These are phyloP conservation scores for Draba incana DNA, from an alignment of 345 rosid species.

Conservation along the genomic window DNA sequence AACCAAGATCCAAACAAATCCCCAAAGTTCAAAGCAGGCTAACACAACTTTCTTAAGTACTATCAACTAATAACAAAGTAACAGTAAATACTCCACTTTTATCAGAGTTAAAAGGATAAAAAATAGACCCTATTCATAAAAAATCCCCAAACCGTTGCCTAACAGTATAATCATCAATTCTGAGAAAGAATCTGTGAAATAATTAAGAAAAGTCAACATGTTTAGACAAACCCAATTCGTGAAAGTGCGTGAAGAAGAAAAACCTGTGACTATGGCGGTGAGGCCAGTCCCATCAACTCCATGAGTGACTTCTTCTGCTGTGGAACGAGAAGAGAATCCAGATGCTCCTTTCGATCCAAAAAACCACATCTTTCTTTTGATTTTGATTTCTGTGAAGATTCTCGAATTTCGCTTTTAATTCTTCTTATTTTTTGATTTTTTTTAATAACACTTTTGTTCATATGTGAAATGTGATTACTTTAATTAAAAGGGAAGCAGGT, in stretches of 20 bases:
- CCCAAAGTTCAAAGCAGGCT: neutral
- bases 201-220: neutral
- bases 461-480: conserved; percentile 19
- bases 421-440: neutral
- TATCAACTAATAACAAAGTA: neutral
- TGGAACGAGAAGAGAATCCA: conserved; percentile 57
- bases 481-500: neutral
- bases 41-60: conserved; percentile 1
- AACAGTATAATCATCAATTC: too few species aligned
- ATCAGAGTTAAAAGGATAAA: too few species aligned
- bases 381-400: neutral
- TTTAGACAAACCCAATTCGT: neutral
- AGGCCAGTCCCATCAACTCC: conserved; percentile 74
- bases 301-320: conserved; percentile 70
- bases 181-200: neutral
- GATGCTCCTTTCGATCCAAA: conserved; percentile 42
- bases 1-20: neutral
- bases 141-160: too few species aligned
- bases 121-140: too few species aligned
- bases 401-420: neutral
- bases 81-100: too few species aligned
- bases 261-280: conserved; percentile 81
- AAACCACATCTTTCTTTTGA: conserved; percentile 33
- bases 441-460: neutral
- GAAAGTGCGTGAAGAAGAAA: neutral